Conservation (phyloP, 2,329 filamentous ascomycete species). For the Xylaria sp. region DNA sequence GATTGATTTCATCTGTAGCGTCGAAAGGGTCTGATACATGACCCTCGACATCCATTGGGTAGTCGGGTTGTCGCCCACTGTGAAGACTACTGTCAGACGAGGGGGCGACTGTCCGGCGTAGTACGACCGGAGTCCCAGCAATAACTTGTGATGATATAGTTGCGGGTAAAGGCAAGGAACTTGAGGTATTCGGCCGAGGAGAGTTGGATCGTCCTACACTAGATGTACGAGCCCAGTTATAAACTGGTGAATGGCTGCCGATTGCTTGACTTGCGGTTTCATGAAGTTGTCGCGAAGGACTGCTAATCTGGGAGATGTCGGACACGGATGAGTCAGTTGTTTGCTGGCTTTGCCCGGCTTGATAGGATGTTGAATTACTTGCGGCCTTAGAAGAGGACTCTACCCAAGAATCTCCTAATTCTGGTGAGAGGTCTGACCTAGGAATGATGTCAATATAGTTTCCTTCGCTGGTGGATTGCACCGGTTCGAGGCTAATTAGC, state of each 20-base stretch:
- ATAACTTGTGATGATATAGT: conserved; percentile 35
- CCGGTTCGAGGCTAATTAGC: neutral
- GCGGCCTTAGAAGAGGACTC: conserved; percentile 13
- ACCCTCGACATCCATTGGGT: conserved; percentile 52
- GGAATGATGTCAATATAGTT: neutral
- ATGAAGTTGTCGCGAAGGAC: conserved; percentile 48
- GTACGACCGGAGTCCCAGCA: conserved; percentile 45
- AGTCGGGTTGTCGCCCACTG: conserved; percentile 64
- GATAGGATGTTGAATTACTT: conserved; percentile 38
- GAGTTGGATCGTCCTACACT: conserved; percentile 31
- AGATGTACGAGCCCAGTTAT: conserved; percentile 17
- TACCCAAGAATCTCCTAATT: conserved; percentile 11
- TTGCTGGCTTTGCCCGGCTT: conserved; percentile 40
- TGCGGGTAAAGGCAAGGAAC: conserved; percentile 20
- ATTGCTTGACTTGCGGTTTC: conserved; percentile 43
- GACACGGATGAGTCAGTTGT: conserved; percentile 40
- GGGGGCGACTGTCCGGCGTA: conserved; percentile 49
- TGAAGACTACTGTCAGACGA: conserved; percentile 57
- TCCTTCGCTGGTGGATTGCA: conserved; percentile 1
- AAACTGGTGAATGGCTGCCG: conserved; percentile 24
- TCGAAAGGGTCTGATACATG: conserved; percentile 45
- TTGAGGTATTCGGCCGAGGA: conserved; percentile 36
- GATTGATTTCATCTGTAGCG: conserved; percentile 24
- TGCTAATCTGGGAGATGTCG: conserved; percentile 46
- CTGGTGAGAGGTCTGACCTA: neutral